Evolutionary conservation across 108 stramenopile genomes (phyloP), one percentile per base, ranked within the genome.

Genomic region (Fragilaria crotonensis): DNA sequence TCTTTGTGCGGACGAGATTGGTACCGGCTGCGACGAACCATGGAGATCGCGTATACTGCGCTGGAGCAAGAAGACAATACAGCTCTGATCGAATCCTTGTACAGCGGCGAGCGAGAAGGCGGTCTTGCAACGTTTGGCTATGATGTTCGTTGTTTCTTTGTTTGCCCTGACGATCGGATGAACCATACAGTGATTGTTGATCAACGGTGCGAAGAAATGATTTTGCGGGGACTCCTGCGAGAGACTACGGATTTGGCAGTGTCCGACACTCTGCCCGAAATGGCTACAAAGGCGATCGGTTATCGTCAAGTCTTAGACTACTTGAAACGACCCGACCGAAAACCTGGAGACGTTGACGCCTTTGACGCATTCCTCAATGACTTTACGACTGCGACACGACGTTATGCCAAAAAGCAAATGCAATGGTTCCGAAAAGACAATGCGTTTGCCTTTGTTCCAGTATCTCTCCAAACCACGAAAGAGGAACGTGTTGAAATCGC

Each of bases 71-170:
- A 45, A 23, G 30, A 60, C 28, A 52, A 62, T 17, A 72, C 78
- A 58, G 53, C 45, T 4, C 20, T 67, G 32, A 52, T 87, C 41
- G 64, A 73, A 23, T 64, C 80, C 45, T 29, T 86, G 18, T 93
- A 85, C 48, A 85, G 68, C 52, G 95, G 90, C 5, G 68, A 86
- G 45, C 67, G 95, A 66, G 53, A 75, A 18, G 78, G 81, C 1
- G 62, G 76, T 45, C 60, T 93, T 25, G 66, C 68, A 33, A 56
- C 59, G 46, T 46, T 65, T 7, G 84, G 84, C 21, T 95, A 84
- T 65, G 97, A 98, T 63, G 86, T 98, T 17, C 88, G 97, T 9
- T 95, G 92, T 60, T 96, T 96, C 70, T 98, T 96, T 73, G 71
- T 98, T 2, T 91, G 93, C 64, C 93, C 90, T 20, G 67, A 74